Evolutionary conservation across 805 yeast genomes (phyloP).

Genomic region (Candida orba): DNA sequence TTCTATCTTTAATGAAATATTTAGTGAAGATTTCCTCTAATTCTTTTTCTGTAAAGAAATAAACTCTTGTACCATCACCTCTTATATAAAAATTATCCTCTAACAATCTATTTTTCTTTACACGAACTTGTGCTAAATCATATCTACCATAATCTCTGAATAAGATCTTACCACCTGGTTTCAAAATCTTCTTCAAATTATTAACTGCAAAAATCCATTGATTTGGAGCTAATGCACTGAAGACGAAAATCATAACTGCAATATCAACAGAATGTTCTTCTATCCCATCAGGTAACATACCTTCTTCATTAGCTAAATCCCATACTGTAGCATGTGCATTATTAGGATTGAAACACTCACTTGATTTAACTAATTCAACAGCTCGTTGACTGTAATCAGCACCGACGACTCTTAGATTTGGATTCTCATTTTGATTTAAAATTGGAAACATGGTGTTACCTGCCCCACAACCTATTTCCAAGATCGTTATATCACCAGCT

Average conservation of each 20-base stretch:
- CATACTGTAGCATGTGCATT: slow-evolving; percentile 82
- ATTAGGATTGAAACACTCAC: slow-evolving; percentile 52
- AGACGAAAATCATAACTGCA: slow-evolving; percentile 91
- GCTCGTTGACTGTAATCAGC: slow-evolving; percentile 90
- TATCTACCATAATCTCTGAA: slow-evolving; percentile 95
- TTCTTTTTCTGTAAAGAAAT: slow-evolving; percentile 94
- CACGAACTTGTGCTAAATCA: slow-evolving; percentile 90
- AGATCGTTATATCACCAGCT: slow-evolving; percentile 61
- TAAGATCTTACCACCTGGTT: slow-evolving; percentile 87
- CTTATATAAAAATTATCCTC: slow-evolving; percentile 94
- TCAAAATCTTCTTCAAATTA: slow-evolving; percentile 64
- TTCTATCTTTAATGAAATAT: slow-evolving; percentile 59
- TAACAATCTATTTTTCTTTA: slow-evolving; percentile 77
- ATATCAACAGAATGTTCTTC: slow-evolving; percentile 80
- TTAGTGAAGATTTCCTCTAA: slow-evolving; percentile 62
- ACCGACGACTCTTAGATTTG: slow-evolving; percentile 65
- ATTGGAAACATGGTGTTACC: slow-evolving; percentile 96
- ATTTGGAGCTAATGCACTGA: slow-evolving; percentile 83
- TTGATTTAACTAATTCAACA: slow-evolving; percentile 69
- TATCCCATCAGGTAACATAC: slow-evolving; percentile 74
- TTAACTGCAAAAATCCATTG: slow-evolving; percentile 83
- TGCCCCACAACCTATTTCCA: slow-evolving; percentile 97
- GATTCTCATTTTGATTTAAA: slow-evolving; percentile 73
- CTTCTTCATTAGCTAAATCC: slow-evolving; percentile 82
- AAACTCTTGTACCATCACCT: slow-evolving; percentile 97